Conservation (phyloP, 345 rosid species). For the Syzygium jambos region DNA sequence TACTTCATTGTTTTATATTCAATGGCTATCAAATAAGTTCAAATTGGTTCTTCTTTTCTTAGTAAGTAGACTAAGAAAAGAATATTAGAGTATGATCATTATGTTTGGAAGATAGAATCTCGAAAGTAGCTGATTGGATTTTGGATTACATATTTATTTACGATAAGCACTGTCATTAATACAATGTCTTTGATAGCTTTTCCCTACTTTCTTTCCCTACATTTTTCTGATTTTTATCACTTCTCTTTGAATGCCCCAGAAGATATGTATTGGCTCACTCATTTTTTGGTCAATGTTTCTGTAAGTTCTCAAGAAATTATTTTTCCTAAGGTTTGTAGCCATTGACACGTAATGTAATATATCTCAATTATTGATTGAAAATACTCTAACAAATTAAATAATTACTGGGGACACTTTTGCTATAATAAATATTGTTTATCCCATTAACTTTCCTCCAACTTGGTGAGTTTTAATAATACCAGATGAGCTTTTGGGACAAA, state of each 20-base stretch:
- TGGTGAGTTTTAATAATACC: background rate
- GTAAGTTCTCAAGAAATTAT: background rate
- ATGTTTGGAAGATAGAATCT: background rate
- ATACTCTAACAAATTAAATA: background rate
- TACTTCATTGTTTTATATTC: background rate
- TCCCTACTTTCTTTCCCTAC: background rate
- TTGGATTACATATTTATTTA: background rate
- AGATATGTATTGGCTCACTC: background rate
- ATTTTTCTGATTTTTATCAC: background rate
- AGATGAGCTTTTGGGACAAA: background rate
- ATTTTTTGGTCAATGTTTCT: background rate
- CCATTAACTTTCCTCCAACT: background rate
- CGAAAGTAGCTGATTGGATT: background rate
- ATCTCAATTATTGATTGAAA: background rate
- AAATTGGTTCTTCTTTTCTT: background rate
- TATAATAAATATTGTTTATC: background rate
- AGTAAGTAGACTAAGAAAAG: background rate
- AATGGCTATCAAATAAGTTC: background rate
- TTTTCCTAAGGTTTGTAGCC: background rate
- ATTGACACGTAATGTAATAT: background rate
- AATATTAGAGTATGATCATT: background rate
- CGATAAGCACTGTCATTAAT: background rate
- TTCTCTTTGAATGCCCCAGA: background rate
- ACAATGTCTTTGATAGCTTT: background rate
- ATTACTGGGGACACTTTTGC: background rate